phyloP scores from a whole-genome alignment of 2,329 filamentous ascomycete species.

The Pseudogymnoascus sp. region DNA sequence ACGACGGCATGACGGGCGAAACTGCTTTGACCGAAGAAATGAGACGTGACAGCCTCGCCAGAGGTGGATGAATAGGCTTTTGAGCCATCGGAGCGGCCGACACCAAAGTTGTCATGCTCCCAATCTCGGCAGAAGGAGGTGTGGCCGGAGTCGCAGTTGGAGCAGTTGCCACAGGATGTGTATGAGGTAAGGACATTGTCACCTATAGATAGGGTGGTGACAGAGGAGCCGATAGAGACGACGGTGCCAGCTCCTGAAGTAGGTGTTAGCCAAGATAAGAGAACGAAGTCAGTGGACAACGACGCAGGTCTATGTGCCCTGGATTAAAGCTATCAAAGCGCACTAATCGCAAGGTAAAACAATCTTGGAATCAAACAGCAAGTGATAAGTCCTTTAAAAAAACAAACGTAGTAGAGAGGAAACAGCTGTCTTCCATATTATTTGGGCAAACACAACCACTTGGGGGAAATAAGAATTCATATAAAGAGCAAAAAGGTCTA shows the following conservation, averaged over 20 bases:
- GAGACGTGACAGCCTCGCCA: constrained; percentile 19
- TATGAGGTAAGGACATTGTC: constrained; percentile 31
- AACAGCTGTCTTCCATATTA: background rate
- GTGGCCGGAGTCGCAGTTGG: constrained; percentile 24
- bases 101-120: constrained; percentile 22
- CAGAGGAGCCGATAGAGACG: constrained; percentile 14
- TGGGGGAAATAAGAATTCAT: background rate
- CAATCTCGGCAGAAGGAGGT: constrained; percentile 26
- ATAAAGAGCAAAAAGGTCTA: background rate
- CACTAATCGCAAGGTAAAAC: too few relatives aligned
- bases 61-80: constrained; percentile 16
- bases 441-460: background rate
- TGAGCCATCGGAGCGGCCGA: constrained; percentile 16
- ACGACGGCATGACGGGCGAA: constrained; percentile 25
- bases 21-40: constrained; percentile 31
- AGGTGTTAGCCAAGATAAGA: background rate
- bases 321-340: background rate
- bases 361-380: too few relatives aligned
- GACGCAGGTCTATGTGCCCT: background rate
- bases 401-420: too few relatives aligned
- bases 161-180: constrained; percentile 29
- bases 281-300: background rate
- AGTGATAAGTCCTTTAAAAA: too few relatives aligned
- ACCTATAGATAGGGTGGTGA: constrained; percentile 13
- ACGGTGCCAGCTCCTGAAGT: constrained; percentile 18